A percentile compares a stretch with the other conserved stretches of the same genome.
These are phyloP conservation scores for Saccharomyces uvarum DNA, from an alignment of 1,139 yeast genomes.

Conservation along the genomic window DNA sequence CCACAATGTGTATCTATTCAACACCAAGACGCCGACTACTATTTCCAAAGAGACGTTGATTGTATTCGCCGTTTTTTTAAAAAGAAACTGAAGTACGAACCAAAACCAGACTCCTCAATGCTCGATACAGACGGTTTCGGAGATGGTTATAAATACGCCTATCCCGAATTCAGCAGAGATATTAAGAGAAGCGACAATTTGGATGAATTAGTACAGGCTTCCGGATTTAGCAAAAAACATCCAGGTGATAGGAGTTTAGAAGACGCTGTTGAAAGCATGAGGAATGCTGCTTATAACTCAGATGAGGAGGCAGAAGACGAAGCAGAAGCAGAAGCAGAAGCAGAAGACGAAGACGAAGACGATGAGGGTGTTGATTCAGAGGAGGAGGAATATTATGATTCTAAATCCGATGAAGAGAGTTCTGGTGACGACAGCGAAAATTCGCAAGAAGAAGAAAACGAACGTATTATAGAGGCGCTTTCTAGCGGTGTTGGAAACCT, in stretches of 20 bases:
- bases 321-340: slow-evolving; percentile 10
- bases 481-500: slow-evolving; percentile 52
- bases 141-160: slow-evolving; percentile 68
- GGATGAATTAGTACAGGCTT: slow-evolving; percentile 82
- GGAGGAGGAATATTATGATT: slow-evolving; percentile 21
- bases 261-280: slow-evolving; percentile 60
- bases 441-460: slow-evolving; percentile 53
- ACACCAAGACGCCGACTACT: slow-evolving; percentile 79
- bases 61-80: slow-evolving; percentile 79
- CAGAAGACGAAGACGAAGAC: slow-evolving; percentile 34
- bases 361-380: slow-evolving; percentile 29
- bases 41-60: slow-evolving; percentile 86
- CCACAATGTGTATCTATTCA: slow-evolving; percentile 95
- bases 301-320: slow-evolving; percentile 32
- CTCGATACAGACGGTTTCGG: slow-evolving; percentile 72
- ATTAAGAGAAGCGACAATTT: slow-evolving; percentile 58
- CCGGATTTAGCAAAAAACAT: slow-evolving; percentile 77
- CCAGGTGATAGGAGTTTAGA: slow-evolving; percentile 62
- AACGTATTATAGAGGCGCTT: slow-evolving; percentile 61
- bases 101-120: slow-evolving; percentile 57
- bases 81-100: slow-evolving; percentile 67
- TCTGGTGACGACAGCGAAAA: slow-evolving; percentile 34
- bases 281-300: slow-evolving; percentile 37
- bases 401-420: slow-evolving; percentile 17
- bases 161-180: slow-evolving; percentile 74